Evolutionary conservation across 176 grass and related monocot genomes (phyloP).

Genomic region (Juncus inflexus): DNA sequence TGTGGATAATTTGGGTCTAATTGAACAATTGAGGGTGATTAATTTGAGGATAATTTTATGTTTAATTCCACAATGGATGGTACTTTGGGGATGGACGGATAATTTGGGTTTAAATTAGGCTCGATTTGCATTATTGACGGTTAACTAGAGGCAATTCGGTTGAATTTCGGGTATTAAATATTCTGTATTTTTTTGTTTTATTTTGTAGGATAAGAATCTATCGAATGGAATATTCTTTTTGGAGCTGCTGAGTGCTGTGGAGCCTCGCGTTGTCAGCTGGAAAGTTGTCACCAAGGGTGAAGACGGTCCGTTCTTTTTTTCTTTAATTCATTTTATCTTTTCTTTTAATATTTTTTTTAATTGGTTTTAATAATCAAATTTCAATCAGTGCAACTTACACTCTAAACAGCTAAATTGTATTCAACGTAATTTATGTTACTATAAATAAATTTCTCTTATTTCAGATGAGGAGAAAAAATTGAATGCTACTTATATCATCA

Average conservation of each 20-base stretch:
- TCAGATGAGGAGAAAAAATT: conserved; percentile 87
- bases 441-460: conserved; percentile 16
- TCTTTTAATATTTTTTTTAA: neutral
- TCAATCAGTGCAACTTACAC: neutral
- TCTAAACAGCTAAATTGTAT: neutral
- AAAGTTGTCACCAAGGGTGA: conserved; percentile 89
- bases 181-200: conserved; percentile 18
- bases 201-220: conserved; percentile 71
- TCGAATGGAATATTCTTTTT: conserved; percentile 89
- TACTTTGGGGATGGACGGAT: too few species aligned
- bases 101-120: neutral
- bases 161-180: neutral
- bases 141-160: too few species aligned
- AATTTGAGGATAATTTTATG: too few species aligned
- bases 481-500: conserved; percentile 97
- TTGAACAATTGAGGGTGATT: too few species aligned
- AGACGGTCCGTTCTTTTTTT: conserved; percentile 46
- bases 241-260: conserved; percentile 89
- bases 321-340: conserved; percentile 2
- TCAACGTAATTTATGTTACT: neutral
- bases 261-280: conserved; percentile 82
- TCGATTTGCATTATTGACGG: neutral
- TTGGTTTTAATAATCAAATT: neutral
- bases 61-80: too few species aligned
- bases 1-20: too few species aligned